Conservation (phyloP, 1,284 basidiomycete genomes). For the Marasmius fiardii region DNA sequence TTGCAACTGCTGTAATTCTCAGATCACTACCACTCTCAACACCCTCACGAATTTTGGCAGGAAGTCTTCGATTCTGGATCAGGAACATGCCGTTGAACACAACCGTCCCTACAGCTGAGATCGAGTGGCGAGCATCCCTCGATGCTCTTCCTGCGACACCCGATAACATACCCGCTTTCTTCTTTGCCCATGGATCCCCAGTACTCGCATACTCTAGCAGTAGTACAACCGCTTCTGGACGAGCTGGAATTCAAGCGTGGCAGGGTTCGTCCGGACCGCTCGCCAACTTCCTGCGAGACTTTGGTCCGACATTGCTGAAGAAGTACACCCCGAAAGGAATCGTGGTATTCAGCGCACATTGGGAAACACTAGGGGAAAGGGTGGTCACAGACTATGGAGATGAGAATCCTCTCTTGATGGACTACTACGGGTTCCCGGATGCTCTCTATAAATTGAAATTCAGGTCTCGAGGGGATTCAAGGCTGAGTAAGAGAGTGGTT, state of each 20-base stretch:
- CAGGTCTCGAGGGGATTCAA: slow-evolving; percentile 58
- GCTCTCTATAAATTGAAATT: slow-evolving; percentile 64
- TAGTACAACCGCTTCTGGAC: slow-evolving; percentile 4
- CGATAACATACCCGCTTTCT: slow-evolving; percentile 67
- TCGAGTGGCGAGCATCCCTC: slow-evolving; percentile 56
- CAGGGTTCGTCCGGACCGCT: slow-evolving; percentile 54
- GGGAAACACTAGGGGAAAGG: slow-evolving; percentile 61
- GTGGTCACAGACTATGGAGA: slow-evolving; percentile 71
- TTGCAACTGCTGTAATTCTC: no score
- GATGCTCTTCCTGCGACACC: slow-evolving; percentile 57
- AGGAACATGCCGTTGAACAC: not conserved
- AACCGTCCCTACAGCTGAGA: slow-evolving; percentile 22
- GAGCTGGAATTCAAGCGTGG: slow-evolving; percentile 25
- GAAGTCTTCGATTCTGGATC: no score
- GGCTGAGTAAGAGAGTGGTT: slow-evolving; percentile 55
- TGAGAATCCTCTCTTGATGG: slow-evolving; percentile 69
- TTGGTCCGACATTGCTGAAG: slow-evolving; percentile 60
- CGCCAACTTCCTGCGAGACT: slow-evolving; percentile 60
- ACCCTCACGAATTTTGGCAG: not conserved
- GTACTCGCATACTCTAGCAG: slow-evolving; percentile 40
- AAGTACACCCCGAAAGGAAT: slow-evolving; percentile 76
- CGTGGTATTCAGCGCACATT: slow-evolving; percentile 78
- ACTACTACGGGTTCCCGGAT: slow-evolving; percentile 66
- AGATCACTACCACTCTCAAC: not conserved
- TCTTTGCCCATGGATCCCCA: slow-evolving; percentile 72